Base-by-base conservation (phyloP, 805 yeast species). In the Ogataea methanolica region DNA sequence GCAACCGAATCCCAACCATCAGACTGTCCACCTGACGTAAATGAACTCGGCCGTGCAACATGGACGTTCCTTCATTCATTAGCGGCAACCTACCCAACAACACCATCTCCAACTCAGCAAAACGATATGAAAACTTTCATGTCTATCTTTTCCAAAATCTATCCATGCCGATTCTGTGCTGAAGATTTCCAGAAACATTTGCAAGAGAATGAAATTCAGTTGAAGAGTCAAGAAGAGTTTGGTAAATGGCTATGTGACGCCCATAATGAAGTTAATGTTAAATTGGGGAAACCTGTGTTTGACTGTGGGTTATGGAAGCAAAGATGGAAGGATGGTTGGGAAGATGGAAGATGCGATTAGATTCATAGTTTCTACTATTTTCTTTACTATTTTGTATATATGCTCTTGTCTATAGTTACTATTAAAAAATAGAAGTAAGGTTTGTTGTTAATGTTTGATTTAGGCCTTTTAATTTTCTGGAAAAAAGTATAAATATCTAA, bases 261-360 rank as follows among this genome's bases (percentile, higher is more conserved):
- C 2, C 99, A 94, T 68, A 94, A 94, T 61, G 87, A 79, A 35
- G 98, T 94, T n/a, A 94, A 94, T 65, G 72, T 64, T 17, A 91
- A 90, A 64, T 63, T 92, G 26, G 96, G 96, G 1, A 94, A 94
- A 67, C 88, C 88, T 6, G 72, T 71, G 47, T 94, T 94, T 62
- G 90, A 92, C 62, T 92, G 98, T 59, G 73, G 82, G 48, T 74
- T 87, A 53, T 94, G 99, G 99, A 83, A 83, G 62, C 80, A 86
- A 58, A 81, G 99, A 61, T 92, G 99, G 99, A 82, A 78, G 55
- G 96, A 88, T 57, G 97, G 97, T 0, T 90, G 96, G 97, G 85
- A 85, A 35, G 81, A 78, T 55, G 79, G 79, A 2, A 63, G 73
- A 22, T 76, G 80, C 54, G 78, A 75, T 49, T 72, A 53, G 48